phyloP scores from a whole-genome alignment of 2,329 filamentous ascomycete genomes.

The Colletotrichum musae region DNA sequence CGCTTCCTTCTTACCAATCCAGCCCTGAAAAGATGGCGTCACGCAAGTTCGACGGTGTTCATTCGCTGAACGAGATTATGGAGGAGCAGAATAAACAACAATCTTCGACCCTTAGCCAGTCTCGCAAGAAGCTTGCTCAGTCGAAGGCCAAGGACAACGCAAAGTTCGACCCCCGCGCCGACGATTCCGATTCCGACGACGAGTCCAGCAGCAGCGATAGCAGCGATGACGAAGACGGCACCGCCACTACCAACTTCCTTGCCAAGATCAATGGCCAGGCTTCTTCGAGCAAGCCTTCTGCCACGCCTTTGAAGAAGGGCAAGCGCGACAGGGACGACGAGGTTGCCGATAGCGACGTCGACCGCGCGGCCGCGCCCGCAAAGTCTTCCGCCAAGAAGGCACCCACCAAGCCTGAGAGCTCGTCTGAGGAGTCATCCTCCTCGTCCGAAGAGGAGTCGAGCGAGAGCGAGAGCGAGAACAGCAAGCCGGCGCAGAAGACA shows the following conservation, averaged over 20 bases:
- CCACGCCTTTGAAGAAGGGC: constrained; percentile 35
- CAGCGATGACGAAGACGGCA: constrained; percentile 27
- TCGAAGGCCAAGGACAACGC: constrained; percentile 43
- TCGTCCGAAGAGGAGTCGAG: constrained; percentile 45
- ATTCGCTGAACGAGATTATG: constrained; percentile 35
- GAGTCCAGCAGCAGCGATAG: constrained; percentile 49
- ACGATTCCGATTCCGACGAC: constrained; percentile 41
- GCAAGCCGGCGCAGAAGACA: constrained; percentile 42
- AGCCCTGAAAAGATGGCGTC: constrained; percentile 35
- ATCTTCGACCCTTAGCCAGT: neutral
- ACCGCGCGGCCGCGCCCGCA: constrained; percentile 49
- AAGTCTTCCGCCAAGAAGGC: constrained; percentile 43
- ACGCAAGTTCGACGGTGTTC: constrained; percentile 39
- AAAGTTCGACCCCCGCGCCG: constrained; percentile 41
- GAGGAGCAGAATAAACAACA: constrained; percentile 27
- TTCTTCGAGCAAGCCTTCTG: constrained; percentile 27
- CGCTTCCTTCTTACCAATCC: constrained; percentile 6
- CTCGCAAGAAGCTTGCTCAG: constrained; percentile 29
- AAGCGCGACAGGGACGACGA: constrained; percentile 53
- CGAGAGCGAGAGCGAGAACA: constrained; percentile 49
- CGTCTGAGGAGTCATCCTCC: constrained; percentile 43
- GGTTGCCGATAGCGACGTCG: constrained; percentile 60
- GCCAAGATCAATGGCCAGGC: constrained; percentile 34
- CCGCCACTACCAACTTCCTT: constrained; percentile 11
- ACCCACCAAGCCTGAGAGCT: constrained; percentile 41